Base-by-base conservation (phyloP, 2,329 filamentous ascomycete species). In the Scedosporium aurantiacum region DNA sequence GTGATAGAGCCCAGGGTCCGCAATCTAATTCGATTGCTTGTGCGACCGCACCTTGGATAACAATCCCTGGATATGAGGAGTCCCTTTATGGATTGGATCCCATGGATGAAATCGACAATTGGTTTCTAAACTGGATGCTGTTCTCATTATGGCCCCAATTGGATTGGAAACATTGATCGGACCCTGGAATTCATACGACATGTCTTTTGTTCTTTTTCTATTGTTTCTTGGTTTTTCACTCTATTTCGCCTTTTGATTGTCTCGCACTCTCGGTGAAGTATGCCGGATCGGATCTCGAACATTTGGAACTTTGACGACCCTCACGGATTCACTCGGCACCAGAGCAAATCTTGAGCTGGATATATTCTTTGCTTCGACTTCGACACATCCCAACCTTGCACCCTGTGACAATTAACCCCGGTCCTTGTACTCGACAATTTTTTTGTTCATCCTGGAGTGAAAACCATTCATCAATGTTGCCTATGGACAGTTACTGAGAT, bases 1-100 rank as follows among this genome's bases (percentile, higher is more conserved):
- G 60, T 57, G 27, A 45, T 50, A 23, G 37, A 55, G 12, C 56
- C 57, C 12, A 28, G 57, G 60, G 37, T 18, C 16, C 32, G 70
- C 71, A 71, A 71, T 72, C 62, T 64, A 67, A 71, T 71, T 66
- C 63, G 64, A 71, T 72, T 71, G 70, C 69, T 67, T 23, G 58
- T 70, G 70, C 70, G 67, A 63, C 68, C 68, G 70, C 70, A 68
- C 64, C 60, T 62, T 59, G 56, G 21, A 47, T 47, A 18, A 18
- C 43, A 2, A 21, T 14, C 43, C 43, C 21, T 47, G 43, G 43
- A 47, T 47, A 18, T 47, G 43, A 23, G 21, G 43, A 47, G 21
- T 23, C 16, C 16, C 43, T 47, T 47, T 47, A 10, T n/a, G 43
- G 43, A n/a, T 23, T 47, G 21, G 16, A 47, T 18, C 43, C 43